These are phyloP conservation scores for Mycena venus DNA, from an alignment of 768 basidiomycete genomes.

Conservation along the genomic window DNA sequence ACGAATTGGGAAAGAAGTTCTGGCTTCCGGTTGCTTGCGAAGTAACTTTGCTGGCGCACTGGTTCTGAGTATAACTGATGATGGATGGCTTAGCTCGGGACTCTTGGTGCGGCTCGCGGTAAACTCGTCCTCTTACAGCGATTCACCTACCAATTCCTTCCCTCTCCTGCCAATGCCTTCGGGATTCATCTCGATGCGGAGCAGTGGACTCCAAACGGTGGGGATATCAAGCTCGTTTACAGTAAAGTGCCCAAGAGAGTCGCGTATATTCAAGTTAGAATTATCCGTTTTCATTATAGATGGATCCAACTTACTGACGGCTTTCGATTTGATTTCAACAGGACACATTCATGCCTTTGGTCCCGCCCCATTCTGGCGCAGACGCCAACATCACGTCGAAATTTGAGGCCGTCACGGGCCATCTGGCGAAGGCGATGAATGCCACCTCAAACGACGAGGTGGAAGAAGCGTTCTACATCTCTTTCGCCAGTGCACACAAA, in stretches of 20 bases:
- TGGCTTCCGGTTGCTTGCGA: conserved; percentile 14
- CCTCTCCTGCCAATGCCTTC: conserved; percentile 6
- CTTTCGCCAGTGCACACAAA: conserved; percentile 25
- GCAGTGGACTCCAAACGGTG: conserved; percentile 30
- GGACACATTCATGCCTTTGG: conserved; percentile 30
- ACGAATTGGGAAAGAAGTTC: conserved; percentile 19
- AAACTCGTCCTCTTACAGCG: conserved; percentile 32
- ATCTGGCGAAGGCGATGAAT: conserved; percentile 23
- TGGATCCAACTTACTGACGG: too few species aligned
- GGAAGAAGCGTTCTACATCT: conserved; percentile 26
- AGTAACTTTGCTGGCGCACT: neutral
- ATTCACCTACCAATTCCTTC: conserved; percentile 29
- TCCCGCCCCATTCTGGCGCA: conserved; percentile 22
- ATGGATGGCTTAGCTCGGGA: conserved; percentile 15
- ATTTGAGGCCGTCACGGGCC: conserved; percentile 13
- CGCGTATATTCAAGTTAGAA: conserved; percentile 27
- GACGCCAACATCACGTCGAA: conserved; percentile 29
- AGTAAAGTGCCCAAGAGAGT: conserved; percentile 18
- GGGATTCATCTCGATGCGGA: conserved; percentile 30
- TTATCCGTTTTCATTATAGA: neutral
- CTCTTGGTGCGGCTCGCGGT: conserved; percentile 26
- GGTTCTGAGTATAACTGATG: neutral
- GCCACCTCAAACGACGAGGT: neutral
- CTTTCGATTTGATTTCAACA: neutral
- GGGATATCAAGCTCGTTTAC: conserved; percentile 28